Evolutionary conservation across 2,329 filamentous ascomycete genomes (phyloP).

Genomic region (Xylariales sp.): DNA sequence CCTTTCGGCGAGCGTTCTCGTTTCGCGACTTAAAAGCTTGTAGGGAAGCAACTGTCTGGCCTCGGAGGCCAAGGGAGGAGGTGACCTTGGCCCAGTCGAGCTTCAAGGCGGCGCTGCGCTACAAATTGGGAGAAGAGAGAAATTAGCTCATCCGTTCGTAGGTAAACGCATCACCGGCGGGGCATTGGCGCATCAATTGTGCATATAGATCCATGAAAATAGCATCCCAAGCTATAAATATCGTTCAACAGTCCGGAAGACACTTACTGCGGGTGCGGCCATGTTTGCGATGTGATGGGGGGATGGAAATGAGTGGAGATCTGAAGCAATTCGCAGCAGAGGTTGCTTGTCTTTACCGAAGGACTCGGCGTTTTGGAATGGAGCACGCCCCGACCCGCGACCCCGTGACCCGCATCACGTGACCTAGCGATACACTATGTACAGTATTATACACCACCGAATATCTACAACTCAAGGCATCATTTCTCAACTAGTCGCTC

Average conservation of each 20-base stretch:
- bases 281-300: conserved; percentile 67
- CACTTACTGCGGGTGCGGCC: conserved; percentile 77
- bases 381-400: conserved; percentile 19
- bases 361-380: conserved; percentile 45
- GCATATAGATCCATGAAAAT: not conserved
- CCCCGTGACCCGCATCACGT: conserved; percentile 44
- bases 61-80: conserved; percentile 93
- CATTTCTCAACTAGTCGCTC: too few relatives aligned
- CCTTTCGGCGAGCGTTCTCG: conserved; percentile 96
- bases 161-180: conserved; percentile 21
- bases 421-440: conserved; percentile 10
- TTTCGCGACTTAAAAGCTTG: conserved; percentile 99
- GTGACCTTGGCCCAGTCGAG: conserved; percentile 98
- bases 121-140: conserved; percentile 49
- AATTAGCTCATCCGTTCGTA: conserved; percentile 64
- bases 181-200: conserved; percentile 49
- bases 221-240: conserved; percentile 27
- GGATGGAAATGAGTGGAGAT: conserved; percentile 60
- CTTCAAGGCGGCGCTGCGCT: conserved; percentile 99
- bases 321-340: conserved; percentile 60
- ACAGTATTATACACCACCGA: too few relatives aligned
- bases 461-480: not conserved
- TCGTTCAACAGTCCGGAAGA: conserved; percentile 31
- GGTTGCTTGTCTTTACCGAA: conserved; percentile 61
- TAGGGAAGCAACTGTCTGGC: conserved; percentile 90